These are phyloP conservation scores for Trebouxia gelatinosa DNA, from an alignment of 163 green algal genomes.

Conservation along the genomic window DNA sequence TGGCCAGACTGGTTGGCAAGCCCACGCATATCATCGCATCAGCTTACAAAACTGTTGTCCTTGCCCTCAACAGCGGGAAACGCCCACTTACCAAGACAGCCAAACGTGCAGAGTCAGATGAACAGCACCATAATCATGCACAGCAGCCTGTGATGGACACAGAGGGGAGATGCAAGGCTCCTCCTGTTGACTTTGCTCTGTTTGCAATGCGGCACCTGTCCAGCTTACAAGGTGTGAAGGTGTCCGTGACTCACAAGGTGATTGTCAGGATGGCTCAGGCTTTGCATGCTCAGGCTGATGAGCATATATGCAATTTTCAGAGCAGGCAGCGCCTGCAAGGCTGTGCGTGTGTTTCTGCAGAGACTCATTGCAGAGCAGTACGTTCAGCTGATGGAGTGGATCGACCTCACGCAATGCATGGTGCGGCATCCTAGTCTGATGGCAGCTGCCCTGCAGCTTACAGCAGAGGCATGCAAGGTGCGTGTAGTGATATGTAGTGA, in stretches of 20 bases:
- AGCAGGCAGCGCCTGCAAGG: too few species aligned
- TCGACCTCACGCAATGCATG: neutral
- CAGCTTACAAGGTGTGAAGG: too few species aligned
- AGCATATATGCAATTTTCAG: too few species aligned
- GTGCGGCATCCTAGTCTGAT: neutral
- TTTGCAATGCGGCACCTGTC: too few species aligned
- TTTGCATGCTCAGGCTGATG: too few species aligned
- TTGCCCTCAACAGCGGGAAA: neutral
- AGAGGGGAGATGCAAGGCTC: neutral
- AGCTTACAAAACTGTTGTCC: neutral
- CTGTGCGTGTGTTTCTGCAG: too few species aligned
- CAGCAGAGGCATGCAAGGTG: neutral
- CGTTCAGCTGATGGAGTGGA: conserved; percentile 17
- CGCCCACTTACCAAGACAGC: neutral
- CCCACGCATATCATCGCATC: neutral
- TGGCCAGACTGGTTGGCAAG: neutral
- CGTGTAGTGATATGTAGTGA: neutral
- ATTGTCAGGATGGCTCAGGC: too few species aligned
- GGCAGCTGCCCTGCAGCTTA: neutral
- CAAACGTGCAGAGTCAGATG: neutral
- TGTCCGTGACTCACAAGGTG: too few species aligned
- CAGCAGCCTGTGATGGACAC: neutral
- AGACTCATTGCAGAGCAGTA: too few species aligned
- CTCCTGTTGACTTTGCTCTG: neutral
- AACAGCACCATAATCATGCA: neutral